phyloP scores from a whole-genome alignment of 257 asterid species.

The Solanum chiquidenum region DNA sequence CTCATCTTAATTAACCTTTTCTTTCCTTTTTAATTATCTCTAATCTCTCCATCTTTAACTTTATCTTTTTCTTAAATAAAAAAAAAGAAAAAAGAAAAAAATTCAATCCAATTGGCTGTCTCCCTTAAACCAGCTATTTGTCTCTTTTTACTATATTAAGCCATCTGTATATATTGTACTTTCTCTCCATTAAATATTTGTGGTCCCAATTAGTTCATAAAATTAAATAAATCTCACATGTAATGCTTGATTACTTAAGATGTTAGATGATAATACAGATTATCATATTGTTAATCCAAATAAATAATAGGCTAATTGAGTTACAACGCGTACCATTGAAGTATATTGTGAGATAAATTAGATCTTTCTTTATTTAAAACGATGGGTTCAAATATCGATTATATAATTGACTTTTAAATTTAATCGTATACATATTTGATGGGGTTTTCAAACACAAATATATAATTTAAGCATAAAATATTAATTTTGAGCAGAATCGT shows the following conservation, averaged over 20 bases:
- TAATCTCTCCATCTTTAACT: neutral
- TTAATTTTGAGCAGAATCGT: accelerated
- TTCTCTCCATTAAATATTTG: neutral
- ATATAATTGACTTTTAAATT: no score
- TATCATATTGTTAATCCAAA: neutral
- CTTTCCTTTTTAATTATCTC: neutral
- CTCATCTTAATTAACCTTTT: neutral
- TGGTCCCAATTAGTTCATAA: neutral
- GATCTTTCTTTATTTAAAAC: neutral
- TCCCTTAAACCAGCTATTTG: slow-evolving; percentile 11
- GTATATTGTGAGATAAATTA: neutral
- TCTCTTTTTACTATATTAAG: neutral
- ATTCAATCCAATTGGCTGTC: neutral
- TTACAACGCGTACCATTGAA: neutral
- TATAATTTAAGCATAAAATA: accelerated
- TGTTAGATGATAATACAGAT: neutral
- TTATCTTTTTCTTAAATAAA: neutral
- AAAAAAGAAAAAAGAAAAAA: neutral
- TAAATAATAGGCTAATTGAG: neutral
- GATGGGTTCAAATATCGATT: neutral
- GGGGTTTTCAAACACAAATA: accelerated
- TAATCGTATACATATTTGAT: no score
- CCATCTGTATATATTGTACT: neutral
- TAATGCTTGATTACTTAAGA: neutral
- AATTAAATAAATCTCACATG: neutral